These are phyloP conservation scores for Boletus rex-veris DNA, from an alignment of 768 basidiomycete genomes.

Conservation along the genomic window DNA sequence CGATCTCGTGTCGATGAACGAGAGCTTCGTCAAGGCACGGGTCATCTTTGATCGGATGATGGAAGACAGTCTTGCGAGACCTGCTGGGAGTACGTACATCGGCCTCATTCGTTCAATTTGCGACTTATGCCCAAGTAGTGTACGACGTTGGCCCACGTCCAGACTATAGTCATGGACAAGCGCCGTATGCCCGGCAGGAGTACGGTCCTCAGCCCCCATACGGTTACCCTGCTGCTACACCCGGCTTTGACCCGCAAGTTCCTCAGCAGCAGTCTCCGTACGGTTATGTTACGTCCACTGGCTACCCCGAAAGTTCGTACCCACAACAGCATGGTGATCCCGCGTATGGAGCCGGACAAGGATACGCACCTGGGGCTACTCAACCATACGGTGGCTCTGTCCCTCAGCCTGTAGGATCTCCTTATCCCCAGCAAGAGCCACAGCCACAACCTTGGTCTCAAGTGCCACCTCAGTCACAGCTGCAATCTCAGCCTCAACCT, in stretches of 20 bases:
- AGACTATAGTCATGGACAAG: slow-evolving; percentile 27
- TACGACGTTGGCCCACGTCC: slow-evolving; percentile 44
- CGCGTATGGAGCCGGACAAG: slow-evolving; percentile 22
- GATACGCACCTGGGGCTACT: slow-evolving; percentile 13
- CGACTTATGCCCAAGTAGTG: slow-evolving; percentile 33
- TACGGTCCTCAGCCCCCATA: slow-evolving; percentile 41
- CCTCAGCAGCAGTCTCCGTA: slow-evolving; percentile 33
- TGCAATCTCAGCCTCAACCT: slow-evolving; percentile 34
- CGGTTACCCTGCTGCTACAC: slow-evolving; percentile 39
- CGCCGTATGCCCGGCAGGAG: slow-evolving; percentile 29
- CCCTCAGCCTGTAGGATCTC: slow-evolving; percentile 30
- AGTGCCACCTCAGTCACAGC: slow-evolving; percentile 29
- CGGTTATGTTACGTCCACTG: slow-evolving; percentile 20
- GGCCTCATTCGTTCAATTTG: background rate
- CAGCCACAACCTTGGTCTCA: slow-evolving; percentile 27
- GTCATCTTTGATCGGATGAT: slow-evolving; percentile 92
- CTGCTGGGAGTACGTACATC: slow-evolving; percentile 52
- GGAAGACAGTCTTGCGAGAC: slow-evolving; percentile 81
- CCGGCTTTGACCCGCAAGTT: slow-evolving; percentile 43
- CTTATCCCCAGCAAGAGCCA: slow-evolving; percentile 28
- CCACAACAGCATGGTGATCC: slow-evolving; percentile 27
- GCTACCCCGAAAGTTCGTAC: slow-evolving; percentile 25
- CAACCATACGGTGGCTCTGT: slow-evolving; percentile 22
- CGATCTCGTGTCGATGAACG: slow-evolving; percentile 92
- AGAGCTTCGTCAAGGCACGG: slow-evolving; percentile 85